A percentile compares a stretch with the other conserved stretches of the same genome.
Evolutionary conservation across 73 alveolate genomes (phyloP).

Genomic region (Stentor roeselii): DNA sequence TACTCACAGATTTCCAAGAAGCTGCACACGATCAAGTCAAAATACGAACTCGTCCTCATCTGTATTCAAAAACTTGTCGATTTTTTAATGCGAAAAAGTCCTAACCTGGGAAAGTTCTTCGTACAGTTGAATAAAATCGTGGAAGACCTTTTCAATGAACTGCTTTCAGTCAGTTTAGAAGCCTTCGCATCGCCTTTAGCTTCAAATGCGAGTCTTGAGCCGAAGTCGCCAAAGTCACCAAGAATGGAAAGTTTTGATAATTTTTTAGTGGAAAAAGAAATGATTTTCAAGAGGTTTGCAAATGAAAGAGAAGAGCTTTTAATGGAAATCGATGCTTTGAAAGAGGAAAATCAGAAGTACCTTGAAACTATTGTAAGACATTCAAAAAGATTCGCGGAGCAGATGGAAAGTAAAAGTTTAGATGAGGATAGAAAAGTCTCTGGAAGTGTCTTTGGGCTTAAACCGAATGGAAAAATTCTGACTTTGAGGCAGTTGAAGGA

Average conservation of each 20-base stretch:
- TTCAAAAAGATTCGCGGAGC: constrained; percentile 33
- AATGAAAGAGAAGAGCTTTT: constrained; percentile 43
- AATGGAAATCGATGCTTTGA: constrained; percentile 27
- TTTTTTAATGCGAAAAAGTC: constrained; percentile 38
- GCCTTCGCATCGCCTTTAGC: constrained; percentile 25
- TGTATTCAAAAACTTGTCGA: constrained; percentile 47
- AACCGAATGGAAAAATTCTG: constrained; percentile 31
- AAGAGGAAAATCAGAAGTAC: constrained; percentile 51
- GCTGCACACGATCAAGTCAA: constrained; percentile 37
- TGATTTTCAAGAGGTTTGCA: constrained; percentile 29
- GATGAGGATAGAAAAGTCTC: background rate
- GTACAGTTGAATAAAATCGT: constrained; percentile 26
- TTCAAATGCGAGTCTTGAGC: constrained; percentile 26
- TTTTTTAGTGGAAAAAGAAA: constrained; percentile 32
- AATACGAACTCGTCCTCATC: constrained; percentile 43
- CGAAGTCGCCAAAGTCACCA: constrained; percentile 6
- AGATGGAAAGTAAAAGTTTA: background rate
- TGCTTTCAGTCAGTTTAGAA: constrained; percentile 31
- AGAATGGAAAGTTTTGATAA: constrained; percentile 26
- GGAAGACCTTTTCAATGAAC: constrained; percentile 31
- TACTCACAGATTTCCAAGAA: constrained; percentile 5
- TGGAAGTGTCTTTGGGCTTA: constrained; percentile 17
- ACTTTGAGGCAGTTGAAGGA: constrained; percentile 66
- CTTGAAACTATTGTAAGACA: constrained; percentile 36
- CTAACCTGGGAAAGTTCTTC: constrained; percentile 37